Evolutionary conservation across 768 basidiomycete species (phyloP), one percentile per base, ranked within the genome.

Genomic region (Leccinum uliginosum): DNA sequence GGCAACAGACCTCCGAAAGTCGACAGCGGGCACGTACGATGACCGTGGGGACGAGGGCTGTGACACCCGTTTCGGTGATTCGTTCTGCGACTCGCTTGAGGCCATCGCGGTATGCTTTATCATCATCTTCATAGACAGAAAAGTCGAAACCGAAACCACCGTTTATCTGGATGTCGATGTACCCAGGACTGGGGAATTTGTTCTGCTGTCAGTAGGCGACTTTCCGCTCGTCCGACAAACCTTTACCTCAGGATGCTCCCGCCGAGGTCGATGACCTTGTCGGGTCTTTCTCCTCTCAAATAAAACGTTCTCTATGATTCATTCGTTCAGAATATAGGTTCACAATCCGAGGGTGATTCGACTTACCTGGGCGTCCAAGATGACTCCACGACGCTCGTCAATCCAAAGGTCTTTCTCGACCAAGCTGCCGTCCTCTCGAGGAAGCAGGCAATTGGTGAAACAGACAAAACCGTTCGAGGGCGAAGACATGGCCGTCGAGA

Each of bases 111-210:
- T 95, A 95, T 6, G 73, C 75, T 35, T 83, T 77, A 52, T 89
- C 87, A 65, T 86, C 79, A 26, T 80, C 83, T 34, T 89, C 84
- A 62, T 87, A 91, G 17, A 92, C 82, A 12, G 91, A 92, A 65
- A 93, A 93, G 70, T 93, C 91, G 66, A 92, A 89, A 29, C 86
- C 85, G 67, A 91, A 93, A 5, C 85, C 93, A 34, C 93, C 93
- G 61, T 96, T 95, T 59, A 96, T 86, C 65, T 96, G 93, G 17
- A 88, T 83, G 72, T 95, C 93, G 50, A 95, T 80, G 65, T 87
- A 82, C 14, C 93, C 93, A 3, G 93, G 93, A 68, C 90, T 92
- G 61, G 15, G 54, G 57, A 30, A 15, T 45, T 63, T 21, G 55
- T 46, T 27, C 26, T 21, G 17, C 23, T 49, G 40, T 64, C 9